phyloP scores from a whole-genome alignment of 495 filamentous ascomycete genomes.

The Hypomontagnella submonticulosa region DNA sequence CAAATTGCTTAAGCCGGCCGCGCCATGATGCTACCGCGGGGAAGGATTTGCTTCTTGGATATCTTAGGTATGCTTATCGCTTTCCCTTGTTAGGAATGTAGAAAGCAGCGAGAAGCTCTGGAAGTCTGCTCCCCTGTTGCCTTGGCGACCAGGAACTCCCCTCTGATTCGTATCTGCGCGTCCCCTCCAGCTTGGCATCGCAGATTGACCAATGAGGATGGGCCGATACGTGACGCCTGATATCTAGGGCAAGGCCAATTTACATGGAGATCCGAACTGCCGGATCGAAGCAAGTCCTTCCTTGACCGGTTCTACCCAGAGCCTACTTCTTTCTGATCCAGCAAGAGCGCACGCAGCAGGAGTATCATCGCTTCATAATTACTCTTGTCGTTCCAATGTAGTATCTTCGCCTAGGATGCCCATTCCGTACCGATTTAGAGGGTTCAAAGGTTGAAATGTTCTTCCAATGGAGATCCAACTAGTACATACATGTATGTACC shows the following conservation, averaged over 20 bases:
- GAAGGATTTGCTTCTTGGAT: constrained; percentile 29
- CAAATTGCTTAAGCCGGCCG: constrained; percentile 15
- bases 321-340: too few relatives aligned
- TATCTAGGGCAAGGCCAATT: constrained; percentile 1
- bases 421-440: too few relatives aligned
- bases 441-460: too few relatives aligned
- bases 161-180: constrained; percentile 20
- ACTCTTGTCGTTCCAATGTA: too few relatives aligned
- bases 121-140: constrained; percentile 25
- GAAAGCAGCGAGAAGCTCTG: constrained; percentile 7
- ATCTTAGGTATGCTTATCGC: constrained; percentile 32
- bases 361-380: too few relatives aligned
- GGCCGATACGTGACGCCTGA: constrained; percentile 13
- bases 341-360: too few relatives aligned
- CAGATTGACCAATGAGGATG: constrained; percentile 20
- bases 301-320: too few relatives aligned
- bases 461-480: too few relatives aligned
- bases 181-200: constrained; percentile 11
- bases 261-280: constrained; percentile 30
- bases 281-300: constrained; percentile 30
- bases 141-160: constrained; percentile 34
- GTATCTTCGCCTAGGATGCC: too few relatives aligned
- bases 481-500: too few relatives aligned
- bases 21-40: constrained; percentile 37
- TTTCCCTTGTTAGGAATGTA: constrained; percentile 33